Conservation (phyloP, 257 asterid genomes). For the Verbascum thapsus region DNA sequence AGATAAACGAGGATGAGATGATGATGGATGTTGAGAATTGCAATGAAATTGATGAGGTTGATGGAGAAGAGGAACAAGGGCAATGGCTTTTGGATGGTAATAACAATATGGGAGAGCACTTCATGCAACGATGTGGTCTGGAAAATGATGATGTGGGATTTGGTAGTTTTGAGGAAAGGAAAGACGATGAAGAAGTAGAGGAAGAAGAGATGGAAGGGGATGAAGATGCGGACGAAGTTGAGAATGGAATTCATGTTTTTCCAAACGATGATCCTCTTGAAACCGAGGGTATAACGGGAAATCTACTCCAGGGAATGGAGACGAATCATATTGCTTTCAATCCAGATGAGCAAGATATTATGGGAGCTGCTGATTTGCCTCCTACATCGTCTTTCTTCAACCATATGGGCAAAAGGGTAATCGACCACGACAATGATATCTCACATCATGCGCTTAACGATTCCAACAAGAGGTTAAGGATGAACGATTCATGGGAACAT, state of each 20-base stretch:
- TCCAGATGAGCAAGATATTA: slow-evolving; percentile 55
- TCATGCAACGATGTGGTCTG: slow-evolving; percentile 50
- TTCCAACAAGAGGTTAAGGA: slow-evolving; percentile 67
- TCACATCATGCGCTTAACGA: slow-evolving; percentile 39
- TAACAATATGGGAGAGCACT: slow-evolving; percentile 44
- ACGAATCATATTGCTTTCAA: slow-evolving; percentile 41
- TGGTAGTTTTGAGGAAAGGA: slow-evolving; percentile 25
- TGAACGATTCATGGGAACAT: slow-evolving; percentile 49
- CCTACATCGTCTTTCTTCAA: slow-evolving; percentile 47
- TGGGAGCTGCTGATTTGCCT: slow-evolving; percentile 42
- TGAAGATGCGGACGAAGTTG: slow-evolving; percentile 45
- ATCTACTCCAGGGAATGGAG: slow-evolving; percentile 66
- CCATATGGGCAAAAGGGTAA: slow-evolving; percentile 61
- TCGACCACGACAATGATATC: slow-evolving; percentile 52
- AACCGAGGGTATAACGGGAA: slow-evolving; percentile 63
- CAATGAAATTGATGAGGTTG: slow-evolving; percentile 39
- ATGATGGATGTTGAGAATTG: slow-evolving; percentile 53
- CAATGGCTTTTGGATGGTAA: slow-evolving; percentile 61
- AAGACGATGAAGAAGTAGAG: slow-evolving; percentile 29
- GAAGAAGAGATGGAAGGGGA: slow-evolving; percentile 38
- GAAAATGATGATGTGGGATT: slow-evolving; percentile 38
- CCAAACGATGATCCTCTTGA: slow-evolving; percentile 43
- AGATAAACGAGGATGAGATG: slow-evolving; percentile 37
- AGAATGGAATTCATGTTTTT: slow-evolving; percentile 42
- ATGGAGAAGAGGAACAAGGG: slow-evolving; percentile 35